Base-by-base conservation (phyloP, 371 early-diverging fungal species). In the Mucor piriformis region DNA sequence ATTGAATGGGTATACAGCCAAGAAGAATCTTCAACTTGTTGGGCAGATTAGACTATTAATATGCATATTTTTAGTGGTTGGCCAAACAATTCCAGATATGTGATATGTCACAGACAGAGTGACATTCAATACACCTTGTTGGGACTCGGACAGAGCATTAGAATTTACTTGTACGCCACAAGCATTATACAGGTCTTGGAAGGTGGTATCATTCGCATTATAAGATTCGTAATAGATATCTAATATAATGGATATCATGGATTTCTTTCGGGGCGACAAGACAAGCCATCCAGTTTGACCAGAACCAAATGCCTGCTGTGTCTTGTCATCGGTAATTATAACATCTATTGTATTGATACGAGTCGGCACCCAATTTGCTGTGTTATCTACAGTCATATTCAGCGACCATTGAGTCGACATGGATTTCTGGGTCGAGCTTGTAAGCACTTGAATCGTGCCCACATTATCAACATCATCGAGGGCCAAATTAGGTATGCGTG, bases 31-130 rank as follows among this genome's bases (percentile, higher is more conserved):
- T 57, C 47, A 65, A 23, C 27, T 59, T 15, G 61, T 67, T 13
- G 67, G 70, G 50, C 73, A 73, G 6, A 46, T 13, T 1, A 69
- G 50, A 23, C 63, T 52, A 38, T 33, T 33, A 8, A 59, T 57
- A 21, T 57, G 61, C 33, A 73, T 57, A 16, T 58, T 35, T 23
- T 33, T 54, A 13, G 63, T 62, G 12, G 58, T 55, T 23, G 69
- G 35, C 78, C 78, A 74, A 10, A 61, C 71, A 46, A 77, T 66
- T 13, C 78, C 78, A 35, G 60, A 38, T 33, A 77, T 72, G 21
- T 63, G 51, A 44, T 62, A 60, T 2, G 70, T 63, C 2, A 74
- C 57, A 21, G 58, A 52, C 27, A 77, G 61, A 6, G 69, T 66
- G 8, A 74, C 60, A 53, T 69, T 65, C 10, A 73, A 25, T 5